Percentiles rank a stretch among this genome's conserved stretches.
These are phyloP conservation scores for Piper betle DNA, from an alignment of 164 flowering plant genomes.

Conservation along the genomic window DNA sequence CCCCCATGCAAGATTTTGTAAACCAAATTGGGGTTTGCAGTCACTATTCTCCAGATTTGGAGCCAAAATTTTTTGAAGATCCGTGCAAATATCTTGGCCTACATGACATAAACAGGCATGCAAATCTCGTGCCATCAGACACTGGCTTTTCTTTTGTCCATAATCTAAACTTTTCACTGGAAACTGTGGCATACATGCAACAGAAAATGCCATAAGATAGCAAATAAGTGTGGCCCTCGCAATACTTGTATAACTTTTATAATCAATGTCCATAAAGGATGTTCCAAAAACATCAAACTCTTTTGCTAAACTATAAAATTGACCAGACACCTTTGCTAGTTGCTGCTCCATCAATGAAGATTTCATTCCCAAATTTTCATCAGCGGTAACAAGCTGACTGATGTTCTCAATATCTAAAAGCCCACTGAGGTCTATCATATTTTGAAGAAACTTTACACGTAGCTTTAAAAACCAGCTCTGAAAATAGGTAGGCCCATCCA, in stretches of 20 bases:
- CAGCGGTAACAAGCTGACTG: conserved; percentile 5
- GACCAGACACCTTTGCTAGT: conserved; percentile 25
- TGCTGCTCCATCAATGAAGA: conserved; percentile 9
- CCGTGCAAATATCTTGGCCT: conserved; percentile 30
- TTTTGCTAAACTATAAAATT: conserved; percentile 30
- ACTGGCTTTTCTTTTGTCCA: conserved; percentile 11
- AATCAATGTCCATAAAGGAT: conserved; percentile 53
- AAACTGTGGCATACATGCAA: conserved; percentile 28
- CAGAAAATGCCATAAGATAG: conserved; percentile 55
- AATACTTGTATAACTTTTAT: conserved; percentile 30
- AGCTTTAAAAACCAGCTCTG: conserved; percentile 69
- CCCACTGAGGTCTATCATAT: conserved; percentile 26
- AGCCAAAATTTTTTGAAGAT: conserved; percentile 30
- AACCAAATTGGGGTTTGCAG: conserved; percentile 19
- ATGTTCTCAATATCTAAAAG: conserved; percentile 14
- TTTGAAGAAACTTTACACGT: conserved; percentile 33
- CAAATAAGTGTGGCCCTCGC: conserved; percentile 50
- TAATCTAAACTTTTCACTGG: conserved; percentile 13
- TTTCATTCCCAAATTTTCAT: conserved; percentile 6
- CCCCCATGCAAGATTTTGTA: conserved; percentile 11
- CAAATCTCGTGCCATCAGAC: conserved; percentile 34
- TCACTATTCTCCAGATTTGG: conserved; percentile 13
- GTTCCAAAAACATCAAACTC: conserved; percentile 54
- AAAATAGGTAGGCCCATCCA: conserved; percentile 28
- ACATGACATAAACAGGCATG: conserved; percentile 29